Percentiles rank a stretch among this genome's conserved stretches.
These are phyloP conservation scores for Geranium brycei DNA, from an alignment of 345 rosid species.

Conservation along the genomic window DNA sequence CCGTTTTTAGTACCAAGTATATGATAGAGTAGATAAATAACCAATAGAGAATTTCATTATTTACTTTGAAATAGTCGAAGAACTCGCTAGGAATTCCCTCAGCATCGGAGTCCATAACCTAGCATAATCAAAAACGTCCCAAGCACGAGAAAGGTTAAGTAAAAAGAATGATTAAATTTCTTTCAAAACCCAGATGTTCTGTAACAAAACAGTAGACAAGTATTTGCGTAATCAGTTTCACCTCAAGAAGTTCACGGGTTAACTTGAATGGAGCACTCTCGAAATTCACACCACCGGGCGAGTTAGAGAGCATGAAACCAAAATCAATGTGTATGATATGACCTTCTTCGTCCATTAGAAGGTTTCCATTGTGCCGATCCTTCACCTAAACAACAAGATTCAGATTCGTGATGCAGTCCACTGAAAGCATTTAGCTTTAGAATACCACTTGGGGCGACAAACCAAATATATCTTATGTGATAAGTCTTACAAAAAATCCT, in stretches of 20 bases:
- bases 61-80: slow-evolving; percentile 96
- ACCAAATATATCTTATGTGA: background rate
- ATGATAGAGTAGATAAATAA: background rate
- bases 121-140: slow-evolving; percentile 3
- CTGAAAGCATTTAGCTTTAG: background rate
- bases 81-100: slow-evolving; percentile 99
- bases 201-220: background rate
- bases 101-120: slow-evolving; percentile 99
- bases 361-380: slow-evolving; percentile 97
- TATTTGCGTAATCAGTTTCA: slow-evolving; percentile 7
- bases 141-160: slow-evolving; percentile 4
- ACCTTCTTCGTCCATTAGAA: slow-evolving; percentile 93
- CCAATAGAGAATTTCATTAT: slow-evolving; percentile 6
- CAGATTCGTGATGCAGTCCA: background rate
- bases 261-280: slow-evolving; percentile 99
- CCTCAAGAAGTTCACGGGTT: slow-evolving; percentile 99
- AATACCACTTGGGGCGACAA: background rate
- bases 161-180: background rate
- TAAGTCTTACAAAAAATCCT: too few species aligned
- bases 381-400: slow-evolving; percentile 39
- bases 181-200: background rate
- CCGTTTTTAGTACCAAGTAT: background rate
- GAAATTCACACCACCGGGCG: slow-evolving; percentile 99
- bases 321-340: slow-evolving; percentile 98
- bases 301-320: slow-evolving; percentile 97